These are phyloP conservation scores for Odonthalia washingtoniensis DNA, from an alignment of 31 red algal species.

Conservation along the genomic window DNA sequence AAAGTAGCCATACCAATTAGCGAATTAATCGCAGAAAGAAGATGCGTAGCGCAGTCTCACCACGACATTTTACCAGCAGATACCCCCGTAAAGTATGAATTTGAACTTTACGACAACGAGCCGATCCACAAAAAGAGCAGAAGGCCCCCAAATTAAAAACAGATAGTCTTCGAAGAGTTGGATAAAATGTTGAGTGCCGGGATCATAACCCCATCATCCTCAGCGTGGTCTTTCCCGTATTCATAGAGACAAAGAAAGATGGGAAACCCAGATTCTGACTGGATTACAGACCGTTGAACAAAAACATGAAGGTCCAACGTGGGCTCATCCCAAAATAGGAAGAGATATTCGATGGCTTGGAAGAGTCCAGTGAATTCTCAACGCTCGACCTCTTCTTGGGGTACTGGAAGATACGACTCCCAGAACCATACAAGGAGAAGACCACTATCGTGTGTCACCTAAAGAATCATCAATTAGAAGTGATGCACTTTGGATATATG, in stretches of 20 bases:
- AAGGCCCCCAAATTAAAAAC: neutral
- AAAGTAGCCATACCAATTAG: neutral
- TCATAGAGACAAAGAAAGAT: neutral
- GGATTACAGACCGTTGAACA: too few relatives aligned
- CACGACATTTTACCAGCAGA: neutral
- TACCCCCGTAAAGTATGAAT: neutral
- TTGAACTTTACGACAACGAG: neutral
- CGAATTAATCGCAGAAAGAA: neutral
- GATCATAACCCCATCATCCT: neutral
- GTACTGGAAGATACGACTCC: neutral
- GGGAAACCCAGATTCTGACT: neutral
- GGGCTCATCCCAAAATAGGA: neutral
- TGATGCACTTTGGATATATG: slow-evolving; percentile 4
- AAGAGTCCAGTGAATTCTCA: neutral
- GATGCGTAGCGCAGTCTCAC: neutral
- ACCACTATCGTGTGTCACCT: neutral
- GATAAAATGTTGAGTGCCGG: too few relatives aligned
- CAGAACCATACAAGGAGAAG: neutral
- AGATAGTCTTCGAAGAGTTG: neutral
- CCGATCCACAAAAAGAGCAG: neutral
- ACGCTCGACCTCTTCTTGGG: slow-evolving; percentile 17
- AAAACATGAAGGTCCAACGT: neutral
- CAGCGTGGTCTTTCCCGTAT: neutral
- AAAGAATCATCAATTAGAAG: neutral
- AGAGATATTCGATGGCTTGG: slow-evolving; percentile 2